These are phyloP conservation scores for Irpex lacteus DNA, from an alignment of 1,284 basidiomycete genomes.

Conservation along the genomic window DNA sequence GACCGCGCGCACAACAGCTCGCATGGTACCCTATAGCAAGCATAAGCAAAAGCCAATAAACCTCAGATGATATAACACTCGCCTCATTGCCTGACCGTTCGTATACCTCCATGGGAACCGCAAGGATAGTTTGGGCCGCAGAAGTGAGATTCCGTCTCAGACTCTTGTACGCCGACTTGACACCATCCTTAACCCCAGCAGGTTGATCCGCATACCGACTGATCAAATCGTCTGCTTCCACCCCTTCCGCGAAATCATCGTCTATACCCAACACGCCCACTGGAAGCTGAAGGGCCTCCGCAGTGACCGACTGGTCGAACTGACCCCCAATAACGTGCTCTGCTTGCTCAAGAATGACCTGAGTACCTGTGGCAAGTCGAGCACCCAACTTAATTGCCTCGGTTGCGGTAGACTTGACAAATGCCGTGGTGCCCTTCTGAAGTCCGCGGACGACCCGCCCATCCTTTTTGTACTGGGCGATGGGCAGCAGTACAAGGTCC, in stretches of 20 bases:
- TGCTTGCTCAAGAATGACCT: slow-evolving; percentile 94
- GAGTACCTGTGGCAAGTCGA: slow-evolving; percentile 92
- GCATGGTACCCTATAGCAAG: slow-evolving; percentile 72
- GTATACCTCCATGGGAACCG: slow-evolving; percentile 99
- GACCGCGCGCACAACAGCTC: slow-evolving; percentile 91
- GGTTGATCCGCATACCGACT: slow-evolving; percentile 94
- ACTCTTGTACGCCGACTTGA: slow-evolving; percentile 88
- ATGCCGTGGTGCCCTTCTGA: slow-evolving; percentile 91
- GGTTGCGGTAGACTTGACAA: slow-evolving; percentile 90
- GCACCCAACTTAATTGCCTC: slow-evolving; percentile 97
- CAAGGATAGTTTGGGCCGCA: slow-evolving; percentile 97
- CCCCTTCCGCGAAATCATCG: slow-evolving; percentile 37
- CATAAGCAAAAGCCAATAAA: neutral
- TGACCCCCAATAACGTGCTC: slow-evolving; percentile 89
- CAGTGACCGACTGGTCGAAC: slow-evolving; percentile 61
- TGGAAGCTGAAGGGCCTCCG: slow-evolving; percentile 58
- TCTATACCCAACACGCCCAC: slow-evolving; percentile 29
- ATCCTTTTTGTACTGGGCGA: slow-evolving; percentile 97
- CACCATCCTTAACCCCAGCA: slow-evolving; percentile 76
- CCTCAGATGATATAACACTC: slow-evolving; percentile 24
- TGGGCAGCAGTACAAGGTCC: slow-evolving; percentile 92
- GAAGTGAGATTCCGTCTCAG: slow-evolving; percentile 83
- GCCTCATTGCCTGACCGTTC: slow-evolving; percentile 89
- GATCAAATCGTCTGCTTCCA: slow-evolving; percentile 53
- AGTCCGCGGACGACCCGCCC: slow-evolving; percentile 90